Percentiles rank a stretch among this genome's conserved stretches.
Evolutionary conservation across 2,329 filamentous ascomycete species (phyloP).

Genomic region (Xenoacremonium recifei): DNA sequence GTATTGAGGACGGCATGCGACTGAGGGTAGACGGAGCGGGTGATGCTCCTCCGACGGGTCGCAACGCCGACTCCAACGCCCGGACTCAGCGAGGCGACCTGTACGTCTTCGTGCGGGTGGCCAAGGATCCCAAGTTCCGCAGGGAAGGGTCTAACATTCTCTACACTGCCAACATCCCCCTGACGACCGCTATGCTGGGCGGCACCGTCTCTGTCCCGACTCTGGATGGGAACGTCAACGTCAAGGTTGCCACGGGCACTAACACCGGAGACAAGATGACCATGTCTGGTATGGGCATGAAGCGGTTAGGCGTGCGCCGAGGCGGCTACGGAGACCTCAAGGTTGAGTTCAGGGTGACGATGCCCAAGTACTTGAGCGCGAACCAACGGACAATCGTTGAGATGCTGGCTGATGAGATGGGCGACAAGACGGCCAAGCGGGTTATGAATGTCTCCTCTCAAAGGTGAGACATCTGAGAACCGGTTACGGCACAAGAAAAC

Average conservation of each 20-base stretch:
- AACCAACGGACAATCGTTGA: conserved; percentile 93
- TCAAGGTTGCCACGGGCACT: conserved; percentile 89
- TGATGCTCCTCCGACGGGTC: conserved; percentile 78
- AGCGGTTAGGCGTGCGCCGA: conserved; percentile 68
- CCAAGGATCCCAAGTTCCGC: conserved; percentile 86
- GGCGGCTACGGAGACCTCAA: conserved; percentile 75
- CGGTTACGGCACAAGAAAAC: conserved; percentile 1
- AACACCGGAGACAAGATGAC: conserved; percentile 91
- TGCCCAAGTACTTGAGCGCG: conserved; percentile 90
- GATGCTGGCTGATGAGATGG: conserved; percentile 95
- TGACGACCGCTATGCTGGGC: conserved; percentile 90
- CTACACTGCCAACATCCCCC: conserved; percentile 85
- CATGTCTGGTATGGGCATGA: conserved; percentile 90
- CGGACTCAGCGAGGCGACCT: conserved; percentile 79
- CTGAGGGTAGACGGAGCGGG: conserved; percentile 82
- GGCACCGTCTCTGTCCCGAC: conserved; percentile 90
- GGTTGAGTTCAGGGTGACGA: conserved; percentile 91
- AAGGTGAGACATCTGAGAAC: too few species aligned
- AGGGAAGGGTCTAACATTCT: conserved; percentile 86
- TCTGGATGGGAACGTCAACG: conserved; percentile 83
- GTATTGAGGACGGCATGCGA: conserved; percentile 95
- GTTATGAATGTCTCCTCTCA: conserved; percentile 74
- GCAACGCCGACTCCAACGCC: conserved; percentile 59
- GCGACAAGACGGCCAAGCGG: conserved; percentile 85
- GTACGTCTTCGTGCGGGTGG: conserved; percentile 86